Conservation (phyloP, 2,329 filamentous ascomycete species). For the Pestalotiopsis sp. region DNA sequence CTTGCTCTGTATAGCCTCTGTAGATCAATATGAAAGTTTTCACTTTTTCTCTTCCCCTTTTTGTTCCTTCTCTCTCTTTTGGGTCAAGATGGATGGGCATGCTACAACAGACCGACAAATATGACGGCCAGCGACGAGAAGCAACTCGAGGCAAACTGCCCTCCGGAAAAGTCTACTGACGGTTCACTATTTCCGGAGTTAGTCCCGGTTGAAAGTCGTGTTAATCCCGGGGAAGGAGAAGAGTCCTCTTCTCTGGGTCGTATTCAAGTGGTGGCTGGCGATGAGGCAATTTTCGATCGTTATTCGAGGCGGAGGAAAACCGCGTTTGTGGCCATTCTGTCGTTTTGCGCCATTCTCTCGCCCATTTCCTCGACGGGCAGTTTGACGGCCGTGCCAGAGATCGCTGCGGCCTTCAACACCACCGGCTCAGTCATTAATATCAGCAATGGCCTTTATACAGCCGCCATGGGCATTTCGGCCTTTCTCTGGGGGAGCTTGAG, state of each 20-base stretch:
- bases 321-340: slow-evolving; percentile 52
- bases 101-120: not conserved
- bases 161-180: not conserved
- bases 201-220: not conserved
- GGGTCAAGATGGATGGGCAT: not conserved
- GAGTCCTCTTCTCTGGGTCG: not conserved
- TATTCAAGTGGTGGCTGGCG: not conserved
- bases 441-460: slow-evolving; percentile 70
- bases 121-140: not conserved
- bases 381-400: slow-evolving; percentile 66
- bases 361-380: slow-evolving; percentile 68
- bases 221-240: not conserved
- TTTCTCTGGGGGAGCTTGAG: slow-evolving; percentile 70
- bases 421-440: slow-evolving; percentile 67
- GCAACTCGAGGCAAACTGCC: not conserved
- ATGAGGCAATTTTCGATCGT: not conserved
- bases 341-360: slow-evolving; percentile 63
- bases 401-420: slow-evolving; percentile 60
- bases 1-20: not conserved
- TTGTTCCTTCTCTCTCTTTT: not conserved
- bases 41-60: not conserved
- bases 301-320: not conserved
- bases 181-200: not conserved
- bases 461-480: slow-evolving; percentile 70
- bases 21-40: not conserved